phyloP scores from a whole-genome alignment of 2,329 filamentous ascomycete species.

The Colletotrichum gloeosporioides region DNA sequence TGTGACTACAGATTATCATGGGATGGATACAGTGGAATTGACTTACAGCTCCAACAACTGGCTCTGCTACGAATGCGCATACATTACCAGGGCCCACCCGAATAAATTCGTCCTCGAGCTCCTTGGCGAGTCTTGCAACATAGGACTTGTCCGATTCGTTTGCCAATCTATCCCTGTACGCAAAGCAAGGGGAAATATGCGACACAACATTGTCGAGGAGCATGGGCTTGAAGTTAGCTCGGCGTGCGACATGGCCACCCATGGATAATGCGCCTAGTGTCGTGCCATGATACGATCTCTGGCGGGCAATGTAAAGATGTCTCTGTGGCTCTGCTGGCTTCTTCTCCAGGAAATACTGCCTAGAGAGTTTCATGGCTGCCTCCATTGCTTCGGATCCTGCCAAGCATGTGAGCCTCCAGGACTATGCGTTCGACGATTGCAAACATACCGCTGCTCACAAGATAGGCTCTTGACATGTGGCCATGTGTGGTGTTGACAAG shows the following conservation, averaged over 20 bases:
- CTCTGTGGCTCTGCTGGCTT: conserved; percentile 57
- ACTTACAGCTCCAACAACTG: conserved; percentile 74
- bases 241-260: conserved; percentile 65
- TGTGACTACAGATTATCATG: not conserved
- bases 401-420: not conserved
- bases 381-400: conserved; percentile 60
- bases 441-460: conserved; percentile 41
- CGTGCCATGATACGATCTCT: conserved; percentile 74
- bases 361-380: conserved; percentile 52
- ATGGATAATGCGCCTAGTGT: conserved; percentile 72
- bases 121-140: conserved; percentile 62
- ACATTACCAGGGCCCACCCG: conserved; percentile 69
- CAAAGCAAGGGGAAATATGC: conserved; percentile 70
- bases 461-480: conserved; percentile 41
- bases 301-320: conserved; percentile 69
- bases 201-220: conserved; percentile 58
- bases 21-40: not conserved
- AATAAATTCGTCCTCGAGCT: conserved; percentile 72
- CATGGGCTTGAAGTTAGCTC: conserved; percentile 67
- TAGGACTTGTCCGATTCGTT: conserved; percentile 64
- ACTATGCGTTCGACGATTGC: not conserved
- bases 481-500: conserved; percentile 41
- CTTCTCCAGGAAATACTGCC: conserved; percentile 52
- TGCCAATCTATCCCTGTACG: conserved; percentile 61
- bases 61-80: conserved; percentile 76